phyloP scores from a whole-genome alignment of 2,329 filamentous ascomycete genomes.

The Dactylellina sp. region DNA sequence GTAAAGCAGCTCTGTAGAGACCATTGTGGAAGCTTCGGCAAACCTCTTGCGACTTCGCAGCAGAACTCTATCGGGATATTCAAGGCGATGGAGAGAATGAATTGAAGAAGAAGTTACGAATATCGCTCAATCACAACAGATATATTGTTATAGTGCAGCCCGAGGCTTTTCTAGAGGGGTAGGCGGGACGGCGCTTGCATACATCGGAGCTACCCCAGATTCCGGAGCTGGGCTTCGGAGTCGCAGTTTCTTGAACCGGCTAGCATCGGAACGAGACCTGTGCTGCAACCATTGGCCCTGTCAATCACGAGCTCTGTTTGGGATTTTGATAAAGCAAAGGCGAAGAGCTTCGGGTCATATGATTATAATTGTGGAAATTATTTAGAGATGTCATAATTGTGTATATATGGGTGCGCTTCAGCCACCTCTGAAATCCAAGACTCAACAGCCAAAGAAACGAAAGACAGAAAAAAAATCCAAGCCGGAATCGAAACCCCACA shows the following conservation, averaged over 20 bases:
- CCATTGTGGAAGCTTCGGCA: conserved; percentile 20
- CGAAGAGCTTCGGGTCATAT: conserved; percentile 12
- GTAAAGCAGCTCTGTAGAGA: conserved; percentile 35
- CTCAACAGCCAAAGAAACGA: conserved; percentile 10
- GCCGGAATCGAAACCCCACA: conserved; percentile 37
- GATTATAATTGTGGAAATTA: not conserved
- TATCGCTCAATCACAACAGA: conserved; percentile 6
- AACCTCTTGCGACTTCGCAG: not conserved
- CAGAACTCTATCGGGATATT: not conserved
- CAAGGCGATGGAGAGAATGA: conserved; percentile 8
- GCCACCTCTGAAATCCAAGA: conserved; percentile 13
- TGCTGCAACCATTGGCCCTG: not conserved
- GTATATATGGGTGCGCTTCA: conserved; percentile 19
- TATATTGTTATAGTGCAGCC: conserved; percentile 25
- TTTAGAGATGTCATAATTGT: conserved; percentile 3
- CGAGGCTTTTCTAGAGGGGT: conserved; percentile 37
- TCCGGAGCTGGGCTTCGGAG: conserved; percentile 42
- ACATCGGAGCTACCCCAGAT: conserved; percentile 56
- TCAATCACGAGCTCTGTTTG: conserved; percentile 20
- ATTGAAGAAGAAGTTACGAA: conserved; percentile 3
- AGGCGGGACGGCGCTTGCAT: conserved; percentile 20
- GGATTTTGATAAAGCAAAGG: not conserved
- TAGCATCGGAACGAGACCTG: conserved; percentile 56
- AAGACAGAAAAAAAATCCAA: conserved; percentile 19
- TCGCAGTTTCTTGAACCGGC: conserved; percentile 51